Conservation (phyloP, 495 filamentous ascomycete genomes). For the Penicillium salamii region DNA sequence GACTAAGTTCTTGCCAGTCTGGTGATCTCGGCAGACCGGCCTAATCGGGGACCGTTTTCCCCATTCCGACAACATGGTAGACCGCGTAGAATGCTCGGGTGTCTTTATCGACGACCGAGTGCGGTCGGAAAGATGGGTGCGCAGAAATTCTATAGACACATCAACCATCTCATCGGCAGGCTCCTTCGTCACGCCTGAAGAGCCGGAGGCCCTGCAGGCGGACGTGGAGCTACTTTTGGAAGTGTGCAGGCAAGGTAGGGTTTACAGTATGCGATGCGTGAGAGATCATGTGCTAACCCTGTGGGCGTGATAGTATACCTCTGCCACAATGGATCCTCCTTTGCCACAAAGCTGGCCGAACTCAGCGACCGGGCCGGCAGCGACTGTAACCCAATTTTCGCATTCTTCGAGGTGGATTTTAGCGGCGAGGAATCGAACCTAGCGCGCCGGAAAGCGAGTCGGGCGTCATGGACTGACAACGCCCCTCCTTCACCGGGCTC, state of each 20-base stretch:
- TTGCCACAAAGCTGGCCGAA: conserved; percentile 65
- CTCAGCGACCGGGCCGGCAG: conserved; percentile 60
- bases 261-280: neutral
- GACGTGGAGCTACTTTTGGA: conserved; percentile 50
- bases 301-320: conserved; percentile 57
- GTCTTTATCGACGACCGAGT: conserved; percentile 81
- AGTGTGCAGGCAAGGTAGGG: conserved; percentile 55
- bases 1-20: conserved; percentile 4
- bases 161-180: conserved; percentile 22
- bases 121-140: conserved; percentile 58
- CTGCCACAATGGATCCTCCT: conserved; percentile 67
- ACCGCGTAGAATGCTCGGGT: conserved; percentile 69
- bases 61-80: conserved; percentile 50
- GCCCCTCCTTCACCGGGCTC: conserved; percentile 35
- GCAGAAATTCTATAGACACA: conserved; percentile 34
- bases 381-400: conserved; percentile 68
- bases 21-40: conserved; percentile 14
- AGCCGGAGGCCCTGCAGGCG: conserved; percentile 47
- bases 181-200: conserved; percentile 35
- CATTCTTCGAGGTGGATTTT: conserved; percentile 66
- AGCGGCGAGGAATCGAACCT: conserved; percentile 28
- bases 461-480: conserved; percentile 36
- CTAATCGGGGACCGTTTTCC: conserved; percentile 6
- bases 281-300: conserved; percentile 7
- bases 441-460: conserved; percentile 37